Percentiles rank a stretch among this genome's conserved stretches.
Conservation (phyloP, 345 rosid species). For the Syzygium jambos region DNA sequence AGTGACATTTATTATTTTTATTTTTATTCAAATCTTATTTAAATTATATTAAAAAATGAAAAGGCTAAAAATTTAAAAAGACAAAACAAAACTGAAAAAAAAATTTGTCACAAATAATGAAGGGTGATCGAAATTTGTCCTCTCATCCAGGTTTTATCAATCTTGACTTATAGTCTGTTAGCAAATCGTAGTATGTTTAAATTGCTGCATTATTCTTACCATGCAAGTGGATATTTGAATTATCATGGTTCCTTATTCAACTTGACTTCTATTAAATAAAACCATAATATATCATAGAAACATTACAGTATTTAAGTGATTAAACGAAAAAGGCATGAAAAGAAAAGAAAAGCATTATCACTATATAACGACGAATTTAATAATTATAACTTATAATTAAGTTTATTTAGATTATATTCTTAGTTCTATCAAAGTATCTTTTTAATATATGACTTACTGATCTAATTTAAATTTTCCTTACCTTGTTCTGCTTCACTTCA, state of each 20-base stretch:
- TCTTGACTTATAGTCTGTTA: background rate
- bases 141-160: background rate
- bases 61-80: too few species aligned
- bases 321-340: background rate
- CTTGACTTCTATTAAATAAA: background rate
- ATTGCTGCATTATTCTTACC: background rate
- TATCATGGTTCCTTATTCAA: background rate
- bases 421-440: background rate
- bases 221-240: background rate
- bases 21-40: too few species aligned
- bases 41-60: too few species aligned
- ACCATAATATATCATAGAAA: background rate
- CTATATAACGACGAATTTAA: background rate
- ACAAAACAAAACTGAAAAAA: too few species aligned
- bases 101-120: background rate
- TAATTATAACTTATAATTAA: background rate
- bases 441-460: background rate
- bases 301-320: background rate
- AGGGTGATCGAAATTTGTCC: background rate
- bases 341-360: background rate
- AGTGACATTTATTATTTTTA: too few species aligned
- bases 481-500: background rate
- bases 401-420: background rate
- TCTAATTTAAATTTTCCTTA: background rate
- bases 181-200: background rate